phyloP scores from a whole-genome alignment of 2,329 filamentous ascomycete genomes.

The Apiospora marii region DNA sequence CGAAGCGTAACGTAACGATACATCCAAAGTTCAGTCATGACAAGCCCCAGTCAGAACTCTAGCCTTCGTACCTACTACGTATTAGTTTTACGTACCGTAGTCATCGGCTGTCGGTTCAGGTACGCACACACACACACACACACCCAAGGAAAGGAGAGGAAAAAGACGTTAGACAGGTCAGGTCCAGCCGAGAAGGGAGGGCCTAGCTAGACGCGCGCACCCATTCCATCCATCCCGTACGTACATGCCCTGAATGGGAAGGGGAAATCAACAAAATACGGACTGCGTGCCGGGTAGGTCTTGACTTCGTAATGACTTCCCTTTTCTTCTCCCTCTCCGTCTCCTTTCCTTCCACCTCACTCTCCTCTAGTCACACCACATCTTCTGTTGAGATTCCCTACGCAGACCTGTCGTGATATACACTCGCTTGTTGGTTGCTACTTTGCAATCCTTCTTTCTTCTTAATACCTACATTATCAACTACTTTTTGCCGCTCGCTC shows the following conservation, averaged over 20 bases:
- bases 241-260: neutral
- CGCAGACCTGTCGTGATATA: slow-evolving; percentile 2
- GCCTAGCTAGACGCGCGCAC: slow-evolving; percentile 8
- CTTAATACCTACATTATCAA: slow-evolving; percentile 8
- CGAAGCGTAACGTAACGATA: slow-evolving; percentile 8
- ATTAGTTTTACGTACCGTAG: neutral
- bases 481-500: slow-evolving; percentile 11
- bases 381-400: slow-evolving; percentile 1
- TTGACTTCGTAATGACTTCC: neutral
- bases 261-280: slow-evolving; percentile 7
- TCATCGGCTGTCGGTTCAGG: slow-evolving; percentile 1
- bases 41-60: slow-evolving; percentile 4
- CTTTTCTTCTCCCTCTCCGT: neutral
- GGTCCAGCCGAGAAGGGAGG: slow-evolving; percentile 10
- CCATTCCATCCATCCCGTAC: slow-evolving; percentile 8
- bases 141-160: neutral
- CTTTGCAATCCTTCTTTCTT: neutral
- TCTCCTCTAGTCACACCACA: neutral
- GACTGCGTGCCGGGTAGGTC: neutral
- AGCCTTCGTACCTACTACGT: slow-evolving; percentile 13
- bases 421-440: slow-evolving; percentile 12
- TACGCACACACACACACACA: neutral
- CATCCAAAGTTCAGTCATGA: slow-evolving; percentile 3
- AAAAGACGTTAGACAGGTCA: slow-evolving; percentile 9
- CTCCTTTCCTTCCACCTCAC: neutral